Base-by-base conservation (phyloP, 306 rosid species). In the Styphnolobium japonicum region DNA sequence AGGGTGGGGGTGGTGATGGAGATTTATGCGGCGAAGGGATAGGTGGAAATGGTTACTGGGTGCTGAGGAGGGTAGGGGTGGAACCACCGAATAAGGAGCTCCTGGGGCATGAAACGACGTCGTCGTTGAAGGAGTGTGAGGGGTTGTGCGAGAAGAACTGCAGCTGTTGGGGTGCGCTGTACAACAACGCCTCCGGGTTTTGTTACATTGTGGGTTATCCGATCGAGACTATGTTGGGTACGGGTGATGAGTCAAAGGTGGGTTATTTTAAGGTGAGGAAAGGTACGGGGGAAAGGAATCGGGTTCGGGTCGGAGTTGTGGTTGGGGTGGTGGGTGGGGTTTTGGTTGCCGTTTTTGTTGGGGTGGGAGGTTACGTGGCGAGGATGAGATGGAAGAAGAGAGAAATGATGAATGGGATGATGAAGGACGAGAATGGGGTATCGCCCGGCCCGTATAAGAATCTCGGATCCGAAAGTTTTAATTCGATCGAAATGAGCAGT, bases 391-490 rank as follows among this genome's bases (percentile, higher is more conserved):
- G 90, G 89, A 67, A 11, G 31, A 55, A 67, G 70, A 77, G 51
- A 36, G 61, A 27, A 1, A 82, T n/a, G n/a, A n/a, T n/a, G n/a
- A n/a, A n/a, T n/a, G n/a, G n/a, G n/a, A n/a, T n/a, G n/a, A n/a
- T n/a, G n/a, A n/a, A n/a, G n/a, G n/a, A n/a, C n/a, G n/a, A n/a
- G n/a, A n/a, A 80, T 53, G 79, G 90, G 70, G 80, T 80, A 40
- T 87, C 85, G 19, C 89, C 98, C 73, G 97, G 98, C 83, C 92
- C 96, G 82, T 95, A 95, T 81, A 91, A 85, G 86, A 90, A 91
- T 91, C 92, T 92, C 10, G 90, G 87, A 1, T 85, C 96, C 0
- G 95, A 88, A 0, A 92, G 98, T 69, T 94, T 91, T 81, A 87
- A 85, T 69, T 82, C 88, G 4, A 83, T 92, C 0, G 98, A 95